Base-by-base conservation (phyloP, 2,329 filamentous ascomycete genomes). In the Epichloe sp. region DNA sequence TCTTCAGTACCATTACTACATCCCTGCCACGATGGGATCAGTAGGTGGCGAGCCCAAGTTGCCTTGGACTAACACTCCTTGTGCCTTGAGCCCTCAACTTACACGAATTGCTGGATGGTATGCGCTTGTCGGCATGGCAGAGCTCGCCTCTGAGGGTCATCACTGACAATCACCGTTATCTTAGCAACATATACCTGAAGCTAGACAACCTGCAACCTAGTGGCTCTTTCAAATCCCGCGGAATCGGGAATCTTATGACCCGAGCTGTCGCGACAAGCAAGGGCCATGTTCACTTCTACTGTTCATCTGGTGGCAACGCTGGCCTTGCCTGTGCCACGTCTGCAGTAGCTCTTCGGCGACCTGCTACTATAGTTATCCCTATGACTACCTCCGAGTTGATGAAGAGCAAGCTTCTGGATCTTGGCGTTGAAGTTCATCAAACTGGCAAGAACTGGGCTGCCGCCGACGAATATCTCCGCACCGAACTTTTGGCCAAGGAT, bases 181-280 rank as follows among this genome's bases (percentile, higher is more conserved):
- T 4, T 26, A 77, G 86, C 71, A 83, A 85, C 70, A 80, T 94
- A 65, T 87, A 86, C 66, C 80, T 94, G 61, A 94, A 94, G 67
- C 79, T 93, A 55, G 88, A 94, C 60, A 87, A 86, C 63, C 78
- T 89, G 50, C 88, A 95, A 62, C 88, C 88, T 4, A 85, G 84
- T 21, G 86, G 86, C 56, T 90, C 86, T 40, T 95, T 94, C 79
- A 93, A 94, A 67, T 90, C 86, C 45, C 77, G 80, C 57, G 86
- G 85, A 34, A 79, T 91, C 54, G 86, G 86, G 47, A 79, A 86
- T 65, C 76, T 86, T 63, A 82, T 88, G 62, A 68, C 71, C 52
- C 62, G 62, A 49, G 65, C 67, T 51, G 61, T 66, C 56, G 59
- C 69, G 54, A 53, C 57, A 4, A 55, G 60, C 51, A 59, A 59